Conservation (phyloP, 306 rosid genomes). For the Vigna angularis region DNA sequence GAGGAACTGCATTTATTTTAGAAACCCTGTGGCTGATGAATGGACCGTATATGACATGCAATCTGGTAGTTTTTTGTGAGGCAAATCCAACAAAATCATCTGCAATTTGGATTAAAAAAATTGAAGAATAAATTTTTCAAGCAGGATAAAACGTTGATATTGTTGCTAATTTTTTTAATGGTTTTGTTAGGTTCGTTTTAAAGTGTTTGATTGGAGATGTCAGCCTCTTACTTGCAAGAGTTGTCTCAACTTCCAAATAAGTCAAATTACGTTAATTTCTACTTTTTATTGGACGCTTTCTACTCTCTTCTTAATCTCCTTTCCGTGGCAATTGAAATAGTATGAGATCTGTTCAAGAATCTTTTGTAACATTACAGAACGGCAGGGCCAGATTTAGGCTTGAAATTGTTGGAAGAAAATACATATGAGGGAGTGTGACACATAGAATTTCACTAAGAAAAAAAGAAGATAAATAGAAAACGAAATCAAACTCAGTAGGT, state of each 20-base stretch:
- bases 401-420: constrained; percentile 9
- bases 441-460: neutral
- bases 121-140: neutral
- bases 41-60: constrained; percentile 38
- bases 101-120: constrained; percentile 11
- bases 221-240: too few species aligned
- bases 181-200: too few species aligned
- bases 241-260: too few species aligned
- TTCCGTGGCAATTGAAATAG: neutral
- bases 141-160: neutral
- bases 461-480: neutral
- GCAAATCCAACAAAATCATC: constrained; percentile 17
- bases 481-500: neutral
- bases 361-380: neutral
- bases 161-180: neutral
- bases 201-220: too few species aligned
- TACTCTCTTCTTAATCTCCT: too few species aligned
- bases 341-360: neutral
- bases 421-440: neutral
- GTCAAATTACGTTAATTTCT: too few species aligned
- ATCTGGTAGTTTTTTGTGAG: neutral
- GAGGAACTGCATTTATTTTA: constrained; percentile 35
- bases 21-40: constrained; percentile 8
- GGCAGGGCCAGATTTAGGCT: neutral
- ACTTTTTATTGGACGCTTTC: too few species aligned